Evolutionary conservation across 208 protist genomes (phyloP).

Genomic region (Strigomonas oncopelti): DNA sequence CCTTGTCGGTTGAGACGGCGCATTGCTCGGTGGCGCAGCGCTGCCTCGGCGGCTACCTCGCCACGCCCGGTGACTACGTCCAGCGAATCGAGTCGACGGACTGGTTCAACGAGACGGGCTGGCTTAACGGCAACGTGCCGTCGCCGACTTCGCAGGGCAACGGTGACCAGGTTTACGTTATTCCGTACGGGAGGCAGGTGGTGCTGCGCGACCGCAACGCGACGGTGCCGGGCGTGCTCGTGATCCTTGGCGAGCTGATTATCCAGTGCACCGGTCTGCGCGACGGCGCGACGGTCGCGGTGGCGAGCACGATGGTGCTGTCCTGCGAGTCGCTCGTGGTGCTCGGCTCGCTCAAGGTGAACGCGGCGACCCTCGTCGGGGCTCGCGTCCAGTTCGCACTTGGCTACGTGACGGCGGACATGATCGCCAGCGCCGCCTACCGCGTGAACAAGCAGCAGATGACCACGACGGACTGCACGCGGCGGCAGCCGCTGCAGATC

Average conservation of each 20-base stretch:
- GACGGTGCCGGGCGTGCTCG: constrained; percentile 22
- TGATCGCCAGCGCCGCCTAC: too few relatives aligned
- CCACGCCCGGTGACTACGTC: too few relatives aligned
- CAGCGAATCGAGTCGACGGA: neutral
- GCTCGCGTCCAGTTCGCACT: constrained; percentile 22
- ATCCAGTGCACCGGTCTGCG: constrained; percentile 1
- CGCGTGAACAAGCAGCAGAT: neutral
- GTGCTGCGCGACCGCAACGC: constrained; percentile 16
- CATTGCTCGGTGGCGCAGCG: neutral
- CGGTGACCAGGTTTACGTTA: constrained; percentile 20
- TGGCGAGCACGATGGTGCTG: constrained; percentile 1
- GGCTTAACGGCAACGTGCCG: constrained; percentile 23
- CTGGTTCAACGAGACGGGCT: constrained; percentile 27
- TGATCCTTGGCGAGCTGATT: constrained; percentile 34
- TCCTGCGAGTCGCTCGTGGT: constrained; percentile 25
- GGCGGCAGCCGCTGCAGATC: constrained; percentile 13
- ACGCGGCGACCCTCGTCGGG: neutral
- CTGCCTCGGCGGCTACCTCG: neutral
- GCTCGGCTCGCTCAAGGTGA: constrained; percentile 25
- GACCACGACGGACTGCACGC: constrained; percentile 9
- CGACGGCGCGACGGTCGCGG: neutral
- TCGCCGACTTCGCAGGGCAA: constrained; percentile 1
- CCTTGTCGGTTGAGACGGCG: neutral
- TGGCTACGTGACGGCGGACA: constrained; percentile 9
- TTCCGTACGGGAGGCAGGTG: constrained; percentile 25